A percentile compares a stretch with the other conserved stretches of the same genome.
These are phyloP conservation scores for Syzygium malaccense DNA, from an alignment of 441 rosid species.

Conservation along the genomic window DNA sequence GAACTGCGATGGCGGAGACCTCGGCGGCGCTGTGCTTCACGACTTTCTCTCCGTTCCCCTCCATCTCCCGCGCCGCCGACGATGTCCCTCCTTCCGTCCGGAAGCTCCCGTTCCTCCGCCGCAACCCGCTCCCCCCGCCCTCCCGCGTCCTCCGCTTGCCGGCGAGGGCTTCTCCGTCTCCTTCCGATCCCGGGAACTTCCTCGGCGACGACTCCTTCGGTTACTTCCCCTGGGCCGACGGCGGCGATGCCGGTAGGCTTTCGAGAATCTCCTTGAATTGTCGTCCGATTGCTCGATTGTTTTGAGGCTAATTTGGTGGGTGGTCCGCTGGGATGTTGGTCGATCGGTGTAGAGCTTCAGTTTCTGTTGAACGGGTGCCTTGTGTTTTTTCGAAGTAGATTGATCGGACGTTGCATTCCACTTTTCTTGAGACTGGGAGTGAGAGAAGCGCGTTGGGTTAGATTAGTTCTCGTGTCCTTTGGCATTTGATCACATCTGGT, in stretches of 20 bases:
- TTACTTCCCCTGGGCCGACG: constrained; percentile 69
- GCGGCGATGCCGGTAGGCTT: constrained; percentile 42
- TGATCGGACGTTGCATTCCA: background rate
- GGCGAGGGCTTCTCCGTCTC: constrained; percentile 29
- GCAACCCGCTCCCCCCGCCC: constrained; percentile 7
- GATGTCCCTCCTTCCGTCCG: constrained; percentile 12
- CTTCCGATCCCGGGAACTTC: constrained; percentile 34
- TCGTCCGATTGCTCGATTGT: background rate
- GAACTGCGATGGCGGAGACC: constrained; percentile 47
- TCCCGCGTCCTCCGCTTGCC: constrained; percentile 37
- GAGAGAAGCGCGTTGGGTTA: background rate
- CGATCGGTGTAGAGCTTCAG: background rate
- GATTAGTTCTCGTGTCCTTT: background rate
- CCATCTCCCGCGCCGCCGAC: constrained; percentile 2
- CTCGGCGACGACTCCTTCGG: constrained; percentile 55
- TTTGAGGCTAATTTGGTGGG: background rate
- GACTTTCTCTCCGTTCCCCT: constrained; percentile 21
- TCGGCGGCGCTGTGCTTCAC: constrained; percentile 31
- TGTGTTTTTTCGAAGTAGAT: background rate
- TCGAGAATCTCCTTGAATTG: background rate
- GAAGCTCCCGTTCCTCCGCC: constrained; percentile 17
- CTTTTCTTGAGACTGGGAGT: background rate
- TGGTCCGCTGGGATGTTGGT: background rate
- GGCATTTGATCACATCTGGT: background rate
- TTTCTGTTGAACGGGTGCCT: background rate